Evolutionary conservation across 495 filamentous ascomycete genomes (phyloP).

Genomic region (Neurospora sp.): DNA sequence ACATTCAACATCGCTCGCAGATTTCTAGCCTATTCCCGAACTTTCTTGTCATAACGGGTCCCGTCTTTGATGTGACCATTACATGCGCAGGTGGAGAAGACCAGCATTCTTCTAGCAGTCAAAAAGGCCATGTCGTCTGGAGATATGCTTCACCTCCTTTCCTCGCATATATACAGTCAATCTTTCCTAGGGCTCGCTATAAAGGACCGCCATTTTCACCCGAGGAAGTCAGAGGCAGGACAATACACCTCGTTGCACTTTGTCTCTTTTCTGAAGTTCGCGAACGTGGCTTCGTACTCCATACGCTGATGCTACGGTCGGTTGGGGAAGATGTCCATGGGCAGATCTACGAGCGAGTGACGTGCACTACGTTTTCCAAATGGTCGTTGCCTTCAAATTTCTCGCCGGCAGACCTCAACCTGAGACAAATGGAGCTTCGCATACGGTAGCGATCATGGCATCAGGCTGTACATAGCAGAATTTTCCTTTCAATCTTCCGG

Average conservation of each 20-base stretch:
- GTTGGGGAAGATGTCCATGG: background rate
- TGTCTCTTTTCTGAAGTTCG: fast-evolving
- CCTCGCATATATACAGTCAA: background rate
- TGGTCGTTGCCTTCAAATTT: background rate
- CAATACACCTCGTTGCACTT: background rate
- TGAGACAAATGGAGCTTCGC: background rate
- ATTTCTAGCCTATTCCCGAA: background rate
- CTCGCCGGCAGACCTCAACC: background rate
- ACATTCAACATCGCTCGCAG: fast-evolving
- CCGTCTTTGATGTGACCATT: background rate
- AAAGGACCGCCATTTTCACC: background rate
- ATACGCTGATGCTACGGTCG: background rate
- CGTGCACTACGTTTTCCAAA: background rate
- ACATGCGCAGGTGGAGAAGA: background rate
- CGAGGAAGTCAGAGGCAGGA: background rate
- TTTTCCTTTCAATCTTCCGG: background rate
- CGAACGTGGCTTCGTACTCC: fast-evolving
- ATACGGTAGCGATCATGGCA: background rate
- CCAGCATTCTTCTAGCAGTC: background rate
- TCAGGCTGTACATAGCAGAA: background rate
- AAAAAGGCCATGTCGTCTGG: background rate
- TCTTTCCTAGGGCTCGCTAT: too few relatives aligned
- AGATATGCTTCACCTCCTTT: background rate
- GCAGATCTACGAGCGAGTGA: background rate
- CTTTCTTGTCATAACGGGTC: background rate